Base-by-base conservation (phyloP, 805 yeast species). In the Saturnispora sekii region DNA sequence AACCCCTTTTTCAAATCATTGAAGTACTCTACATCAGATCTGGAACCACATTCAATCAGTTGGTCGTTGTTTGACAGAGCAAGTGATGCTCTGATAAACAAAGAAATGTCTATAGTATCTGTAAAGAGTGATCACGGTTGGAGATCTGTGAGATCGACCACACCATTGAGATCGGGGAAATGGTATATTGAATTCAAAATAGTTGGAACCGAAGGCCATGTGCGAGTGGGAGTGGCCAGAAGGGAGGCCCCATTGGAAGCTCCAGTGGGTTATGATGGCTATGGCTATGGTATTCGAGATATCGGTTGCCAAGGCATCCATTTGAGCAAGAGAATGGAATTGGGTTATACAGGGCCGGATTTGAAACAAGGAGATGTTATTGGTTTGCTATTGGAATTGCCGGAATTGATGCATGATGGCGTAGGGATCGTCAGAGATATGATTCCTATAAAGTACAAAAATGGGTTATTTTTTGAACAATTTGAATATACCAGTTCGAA, bases 251-350 rank as follows among this genome's bases (percentile, higher is more conserved):
- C 87, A 41, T 63, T 89, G 37, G 97, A 90, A 53, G 95, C 95
- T 0, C 97, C 99, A 0, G 93, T 89, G 5, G 99, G 99, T 3
- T 86, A 77, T 55, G 97, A 93, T 62, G 90, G 88, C 0, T 93
- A 88, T 64, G 90, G 96, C 0, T 90, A 93, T 61, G 97, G 96
- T 2, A 57, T 93, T 2, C 70, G 97, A 48, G 97, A 90, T 63
- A 72, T 73, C 32, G 70, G 73, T 6, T 89, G 95, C 2, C 84
- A 84, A 52, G 76, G 75, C 28, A 70, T 93, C 18, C 94, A 93
- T 51, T 63, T 82, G 37, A 80, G 90, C 47, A 72, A 89, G 40
- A 86, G 87, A 0, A 58, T 62, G 21, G 70, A 72, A 31, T 75
- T 77, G 51, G 67, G 35, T 12, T 30, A 10, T 2, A 35, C 26